Base-by-base conservation (phyloP, 805 yeast genomes). In the Wickerhamiella brachini region DNA sequence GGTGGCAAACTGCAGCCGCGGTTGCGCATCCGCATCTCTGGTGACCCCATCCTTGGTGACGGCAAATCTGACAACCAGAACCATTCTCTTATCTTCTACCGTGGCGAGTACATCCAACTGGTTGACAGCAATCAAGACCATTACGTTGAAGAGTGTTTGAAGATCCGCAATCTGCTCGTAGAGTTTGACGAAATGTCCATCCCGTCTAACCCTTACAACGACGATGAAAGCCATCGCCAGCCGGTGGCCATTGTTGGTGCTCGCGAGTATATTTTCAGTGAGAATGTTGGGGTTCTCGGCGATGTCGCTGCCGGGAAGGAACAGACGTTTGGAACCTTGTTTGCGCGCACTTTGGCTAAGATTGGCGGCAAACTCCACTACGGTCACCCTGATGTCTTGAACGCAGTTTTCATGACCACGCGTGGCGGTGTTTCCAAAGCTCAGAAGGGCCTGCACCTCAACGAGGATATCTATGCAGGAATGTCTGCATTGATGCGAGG, bases 261-360 rank as follows among this genome's bases (percentile, higher is more conserved):
- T 1, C 72, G 94, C 61, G 94, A 84, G 65, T 84, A 84, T 62
- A 81, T 84, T 50, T 84, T 84, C 67, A 83, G 90, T 9, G 93
- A 85, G 63, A 85, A 84, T 62, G 75, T 82, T 54, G 94, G 94
- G 47, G 78, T 85, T 49, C 70, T 85, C 47, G 94, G 93, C 49
- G 94, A 85, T 66, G 80, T 85, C 57, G 90, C 93, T 20, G 94
- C 94, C 13, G 90, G 90, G 47, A 85, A 85, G 62, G 94, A 85
- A 66, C 93, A 85, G 64, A 85, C 93, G 9, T 85, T 85, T 68
- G 93, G 94, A 51, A 85, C 94, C 0, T 72, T 85, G 52, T 84
- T 83, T 66, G 86, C 93, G 0, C 76, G 94, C 64, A 83, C 93
- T 1, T 71, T 84, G 64, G 89, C 90, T 2, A 81, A 80, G 62